Evolutionary conservation across 306 rosid species (phyloP).

Genomic region (Vachellia pachyceras): DNA sequence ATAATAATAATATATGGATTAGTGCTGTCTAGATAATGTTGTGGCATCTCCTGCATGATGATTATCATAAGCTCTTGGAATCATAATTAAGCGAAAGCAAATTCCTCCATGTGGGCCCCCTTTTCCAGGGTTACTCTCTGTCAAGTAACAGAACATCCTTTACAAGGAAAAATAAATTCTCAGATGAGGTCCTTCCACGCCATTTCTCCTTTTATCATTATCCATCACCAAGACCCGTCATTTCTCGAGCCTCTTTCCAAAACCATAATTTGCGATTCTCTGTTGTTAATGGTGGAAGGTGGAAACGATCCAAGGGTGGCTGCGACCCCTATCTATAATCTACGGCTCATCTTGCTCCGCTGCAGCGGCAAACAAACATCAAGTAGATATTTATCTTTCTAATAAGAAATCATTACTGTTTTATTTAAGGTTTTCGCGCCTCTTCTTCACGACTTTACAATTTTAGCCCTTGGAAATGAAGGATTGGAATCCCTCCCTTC

Average conservation of each 20-base stretch:
- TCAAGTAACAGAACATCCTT: not conserved
- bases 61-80: not conserved
- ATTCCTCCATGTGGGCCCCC: not conserved
- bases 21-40: not conserved
- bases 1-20: not conserved
- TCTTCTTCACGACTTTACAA: not conserved
- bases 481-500: no score
- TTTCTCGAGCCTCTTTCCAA: not conserved
- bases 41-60: not conserved
- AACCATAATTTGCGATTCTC: not conserved
- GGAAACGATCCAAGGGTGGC: slow-evolving; percentile 33
- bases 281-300: not conserved
- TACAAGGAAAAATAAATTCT: not conserved
- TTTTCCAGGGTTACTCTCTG: no score
- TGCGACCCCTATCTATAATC: slow-evolving; percentile 16
- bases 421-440: not conserved
- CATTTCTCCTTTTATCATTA: slow-evolving; percentile 51
- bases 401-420: not conserved
- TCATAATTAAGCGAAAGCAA: not conserved
- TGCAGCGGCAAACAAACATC: slow-evolving; percentile 63
- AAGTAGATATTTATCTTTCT: not conserved
- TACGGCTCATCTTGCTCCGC: slow-evolving; percentile 35
- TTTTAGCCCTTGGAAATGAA: not conserved
- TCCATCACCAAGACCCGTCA: slow-evolving; percentile 35
- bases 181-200: not conserved